phyloP scores from a whole-genome alignment of 768 basidiomycete genomes.

The Stropharia rugosoannulata region DNA sequence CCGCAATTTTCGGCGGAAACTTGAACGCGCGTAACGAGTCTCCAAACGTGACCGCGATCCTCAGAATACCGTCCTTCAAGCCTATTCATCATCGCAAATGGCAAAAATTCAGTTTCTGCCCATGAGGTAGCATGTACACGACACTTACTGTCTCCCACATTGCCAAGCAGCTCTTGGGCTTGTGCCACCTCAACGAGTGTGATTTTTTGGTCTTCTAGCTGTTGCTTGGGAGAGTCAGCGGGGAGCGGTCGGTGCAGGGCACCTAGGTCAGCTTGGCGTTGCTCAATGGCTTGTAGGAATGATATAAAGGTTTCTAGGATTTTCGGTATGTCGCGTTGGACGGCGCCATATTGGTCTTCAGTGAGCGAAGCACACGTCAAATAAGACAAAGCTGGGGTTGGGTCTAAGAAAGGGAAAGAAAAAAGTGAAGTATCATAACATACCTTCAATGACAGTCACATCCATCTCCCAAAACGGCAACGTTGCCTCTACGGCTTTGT shows the following conservation, averaged over 20 bases:
- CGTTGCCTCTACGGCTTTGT: constrained; percentile 50
- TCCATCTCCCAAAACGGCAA: constrained; percentile 66
- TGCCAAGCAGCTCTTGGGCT: constrained; percentile 52
- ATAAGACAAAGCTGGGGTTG: constrained; percentile 55
- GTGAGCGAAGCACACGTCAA: constrained; percentile 70
- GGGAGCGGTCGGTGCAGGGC: constrained; percentile 38
- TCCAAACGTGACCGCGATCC: constrained; percentile 72
- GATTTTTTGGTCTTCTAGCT: constrained; percentile 35
- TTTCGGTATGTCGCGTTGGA: constrained; percentile 82
- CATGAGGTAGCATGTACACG: not conserved
- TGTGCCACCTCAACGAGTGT: constrained; percentile 50
- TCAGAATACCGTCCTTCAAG: constrained; percentile 63
- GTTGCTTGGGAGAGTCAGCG: constrained; percentile 28
- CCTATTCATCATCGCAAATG: constrained; percentile 33
- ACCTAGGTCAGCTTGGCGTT: constrained; percentile 55
- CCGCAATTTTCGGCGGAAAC: constrained; percentile 68
- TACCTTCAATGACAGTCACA: constrained; percentile 62
- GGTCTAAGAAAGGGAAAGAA: not conserved
- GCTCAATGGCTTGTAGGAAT: constrained; percentile 67
- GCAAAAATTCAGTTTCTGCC: not conserved
- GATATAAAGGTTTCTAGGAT: constrained; percentile 75
- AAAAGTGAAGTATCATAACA: constrained; percentile 11
- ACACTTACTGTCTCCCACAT: constrained; percentile 59
- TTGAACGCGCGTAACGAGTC: constrained; percentile 74
- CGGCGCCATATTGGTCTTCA: constrained; percentile 81